Evolutionary conservation across 1,284 basidiomycete species (phyloP), one percentile per base, ranked within the genome.

Genomic region (Leccinum insolens): DNA sequence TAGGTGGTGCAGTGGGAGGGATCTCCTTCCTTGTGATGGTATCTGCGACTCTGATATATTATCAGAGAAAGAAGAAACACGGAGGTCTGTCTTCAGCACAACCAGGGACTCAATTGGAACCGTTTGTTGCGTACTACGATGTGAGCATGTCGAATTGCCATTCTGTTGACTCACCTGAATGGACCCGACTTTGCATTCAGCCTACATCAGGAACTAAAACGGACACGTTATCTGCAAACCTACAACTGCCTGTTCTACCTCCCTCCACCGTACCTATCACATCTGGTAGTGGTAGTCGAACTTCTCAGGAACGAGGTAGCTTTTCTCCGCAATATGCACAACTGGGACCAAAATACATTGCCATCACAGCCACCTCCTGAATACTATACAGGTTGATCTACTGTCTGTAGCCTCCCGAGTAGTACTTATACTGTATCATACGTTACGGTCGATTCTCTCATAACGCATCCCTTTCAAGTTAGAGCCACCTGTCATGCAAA

Each of bases 1-100:
- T 44, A 8, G 41, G 41, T 44, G 41, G 41, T 44, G 41, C 41
- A 17, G 15, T 55, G 49, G 49, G 49, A 20, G 49, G 49, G 22
- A 22, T 55, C 9, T n/a, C 49, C 49, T 14, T 55, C 39, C 14
- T 41, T 41, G 39, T 41, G 39, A 3, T 67, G 2, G 15, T 34
- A 25, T 25, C 6, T 12, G 39, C 17, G 1, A 64, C 28, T 9
- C 4, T 72, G 1, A 1, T 71, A 2, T 68, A 25, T 22, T 68
- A 59, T 49, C 28, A 61, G 37, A 49, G 65, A 52, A 5, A 58
- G 17, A 62, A 39, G n/a, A 63, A 37, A 17, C 55, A 41, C 1
- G 12, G 12, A 14, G 52, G 52, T 25, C 52, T 1, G 4, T 14
- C 17, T n/a, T 4, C 3, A 7, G 14, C 31, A 4, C 15, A 9